These are phyloP conservation scores for Diaporthe australafricana DNA, from an alignment of 2,329 filamentous ascomycete genomes.

Conservation along the genomic window DNA sequence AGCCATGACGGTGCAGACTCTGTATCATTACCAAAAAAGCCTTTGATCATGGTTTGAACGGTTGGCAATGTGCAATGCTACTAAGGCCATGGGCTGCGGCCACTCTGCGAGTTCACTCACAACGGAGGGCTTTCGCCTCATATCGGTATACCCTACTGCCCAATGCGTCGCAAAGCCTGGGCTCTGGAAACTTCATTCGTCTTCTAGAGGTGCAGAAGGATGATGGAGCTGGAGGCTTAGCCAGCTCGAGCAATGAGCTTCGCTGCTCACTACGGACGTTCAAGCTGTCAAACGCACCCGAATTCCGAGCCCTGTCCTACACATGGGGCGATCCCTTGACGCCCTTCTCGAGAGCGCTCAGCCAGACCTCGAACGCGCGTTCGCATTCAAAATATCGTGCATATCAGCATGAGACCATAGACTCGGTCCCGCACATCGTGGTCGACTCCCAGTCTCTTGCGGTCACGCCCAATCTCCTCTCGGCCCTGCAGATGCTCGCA, in stretches of 20 bases:
- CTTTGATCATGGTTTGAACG: too few species aligned
- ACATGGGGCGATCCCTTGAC: constrained; percentile 24
- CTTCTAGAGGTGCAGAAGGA: background rate
- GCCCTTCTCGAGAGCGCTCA: background rate
- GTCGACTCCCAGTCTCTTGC: background rate
- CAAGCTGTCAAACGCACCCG: background rate
- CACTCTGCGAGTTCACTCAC: background rate
- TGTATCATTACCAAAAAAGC: too few species aligned
- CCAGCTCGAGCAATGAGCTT: background rate
- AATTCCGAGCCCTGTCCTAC: constrained; percentile 29
- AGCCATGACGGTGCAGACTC: too few species aligned
- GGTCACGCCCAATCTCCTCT: constrained; percentile 6
- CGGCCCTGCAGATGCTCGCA: constrained; percentile 4
- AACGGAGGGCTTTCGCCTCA: background rate
- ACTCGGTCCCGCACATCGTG: background rate
- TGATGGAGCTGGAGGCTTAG: background rate
- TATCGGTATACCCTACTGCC: constrained; percentile 11
- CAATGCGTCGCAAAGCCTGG: background rate
- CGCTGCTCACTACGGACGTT: background rate
- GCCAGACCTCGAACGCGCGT: too few species aligned
- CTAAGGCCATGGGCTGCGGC: background rate
- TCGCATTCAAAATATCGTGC: background rate
- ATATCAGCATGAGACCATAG: background rate
- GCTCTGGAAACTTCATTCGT: background rate
- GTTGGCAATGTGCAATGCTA: constrained; percentile 1